These are phyloP conservation scores for Coniferiporia sulphurascens DNA, from an alignment of 1,284 basidiomycete species.

Conservation along the genomic window DNA sequence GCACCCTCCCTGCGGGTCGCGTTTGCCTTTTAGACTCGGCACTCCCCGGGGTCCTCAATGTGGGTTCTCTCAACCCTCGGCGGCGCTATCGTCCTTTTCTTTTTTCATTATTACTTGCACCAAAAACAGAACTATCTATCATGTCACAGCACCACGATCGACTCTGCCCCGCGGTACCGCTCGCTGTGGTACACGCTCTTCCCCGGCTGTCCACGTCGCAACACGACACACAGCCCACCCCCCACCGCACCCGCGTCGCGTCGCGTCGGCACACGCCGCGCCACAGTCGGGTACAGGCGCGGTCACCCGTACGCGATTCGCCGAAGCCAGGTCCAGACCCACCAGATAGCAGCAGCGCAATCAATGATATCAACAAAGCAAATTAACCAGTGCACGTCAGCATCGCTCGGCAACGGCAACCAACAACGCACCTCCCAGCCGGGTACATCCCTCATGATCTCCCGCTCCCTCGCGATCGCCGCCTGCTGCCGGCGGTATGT, in stretches of 20 bases:
- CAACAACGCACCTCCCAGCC: slow-evolving; percentile 80
- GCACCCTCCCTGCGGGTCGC: not conserved
- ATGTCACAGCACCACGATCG: slow-evolving; percentile 56
- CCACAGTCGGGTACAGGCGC: too few species aligned
- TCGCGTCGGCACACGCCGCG: too few species aligned
- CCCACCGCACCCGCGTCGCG: not conserved
- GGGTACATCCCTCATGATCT: slow-evolving; percentile 48
- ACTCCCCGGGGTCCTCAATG: not conserved
- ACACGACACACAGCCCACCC: not conserved
- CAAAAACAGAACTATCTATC: slow-evolving; percentile 19
- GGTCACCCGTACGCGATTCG: too few species aligned
- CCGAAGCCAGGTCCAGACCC: too few species aligned
- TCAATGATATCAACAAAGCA: slow-evolving; percentile 2
- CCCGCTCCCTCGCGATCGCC: slow-evolving; percentile 56
- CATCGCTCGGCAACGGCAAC: slow-evolving; percentile 11
- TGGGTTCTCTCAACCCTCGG: not conserved
- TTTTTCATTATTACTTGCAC: not conserved
- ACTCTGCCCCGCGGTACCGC: slow-evolving; percentile 67
- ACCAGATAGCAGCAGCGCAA: too few species aligned
- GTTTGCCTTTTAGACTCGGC: slow-evolving; percentile 11
- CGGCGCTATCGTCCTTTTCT: not conserved
- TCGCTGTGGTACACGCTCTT: slow-evolving; percentile 85
- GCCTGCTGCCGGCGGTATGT: slow-evolving; percentile 80
- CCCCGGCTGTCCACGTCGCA: slow-evolving; percentile 46
- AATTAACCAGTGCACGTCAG: slow-evolving; percentile 24